Evolutionary conservation across 129 eudicot species (phyloP), one percentile per base, ranked within the genome.

Genomic region (Artemisia tridentata): DNA sequence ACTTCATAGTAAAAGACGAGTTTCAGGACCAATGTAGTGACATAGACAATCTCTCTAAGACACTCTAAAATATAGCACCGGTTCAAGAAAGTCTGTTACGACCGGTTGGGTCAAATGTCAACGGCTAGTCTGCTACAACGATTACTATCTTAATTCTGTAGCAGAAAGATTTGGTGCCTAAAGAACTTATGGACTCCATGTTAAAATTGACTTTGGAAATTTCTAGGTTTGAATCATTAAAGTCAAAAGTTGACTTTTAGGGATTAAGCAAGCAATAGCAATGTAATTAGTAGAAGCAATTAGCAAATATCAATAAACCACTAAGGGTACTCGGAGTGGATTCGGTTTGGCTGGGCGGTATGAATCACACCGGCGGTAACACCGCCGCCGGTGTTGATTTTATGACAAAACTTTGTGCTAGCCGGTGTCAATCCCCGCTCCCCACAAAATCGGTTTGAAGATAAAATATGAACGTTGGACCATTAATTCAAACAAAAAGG

Each of bases 151-250:
- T 13, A 9, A 21, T 38, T 38, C 45, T 8, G 2, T 38, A 38
- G 21, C 56, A 68, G 60, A 72, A 60, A n/a, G 19, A 46, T 47
- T 72, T 47, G 27, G 68, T 47, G 52, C 23, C 46, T 59, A 27
- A 58, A 16, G 0, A 27, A 17, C 63, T 27, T 15, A 53, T 17
- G 50, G 18, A 68, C 17, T 51, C 25, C 3, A 55, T 70, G 75
- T 10, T 8, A 14, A 55, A 18, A 12, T 10, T 69, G 6, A 41
- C 19, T 69, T 55, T 41, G 53, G 4, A 15, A 23, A 67, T 50
- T 67, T 20, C 15, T 25, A 50, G 48, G 27, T 3, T 9, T 68
- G 34, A 31, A 19, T 38, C 34, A 9, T 45, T 45, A 18, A 53
- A 53, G 52, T 71, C 48, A 71, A 59, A 29, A 17, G 15, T 6